phyloP scores from a whole-genome alignment of 2,329 filamentous ascomycete genomes.

The Calonectria pteridis region DNA sequence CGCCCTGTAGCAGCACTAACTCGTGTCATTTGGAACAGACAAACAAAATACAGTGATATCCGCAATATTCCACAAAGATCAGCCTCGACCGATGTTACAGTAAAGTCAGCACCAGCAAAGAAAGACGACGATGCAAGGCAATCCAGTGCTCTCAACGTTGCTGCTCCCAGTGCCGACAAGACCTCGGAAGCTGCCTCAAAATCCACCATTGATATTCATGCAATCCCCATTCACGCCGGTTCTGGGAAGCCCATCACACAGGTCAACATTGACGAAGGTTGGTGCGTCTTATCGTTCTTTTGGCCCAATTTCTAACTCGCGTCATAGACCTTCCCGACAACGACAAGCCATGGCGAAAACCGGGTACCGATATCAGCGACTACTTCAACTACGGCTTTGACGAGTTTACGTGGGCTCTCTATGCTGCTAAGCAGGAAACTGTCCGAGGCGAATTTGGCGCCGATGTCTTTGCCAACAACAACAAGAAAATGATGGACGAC shows the following conservation, averaged over 20 bases:
- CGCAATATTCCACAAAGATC: conserved; percentile 74
- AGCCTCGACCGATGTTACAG: conserved; percentile 62
- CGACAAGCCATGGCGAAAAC: conserved; percentile 95
- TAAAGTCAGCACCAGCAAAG: conserved; percentile 60
- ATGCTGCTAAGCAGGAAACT: conserved; percentile 88
- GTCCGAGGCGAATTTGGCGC: conserved; percentile 82
- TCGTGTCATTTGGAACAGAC: conserved; percentile 51
- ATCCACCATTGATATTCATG: conserved; percentile 88
- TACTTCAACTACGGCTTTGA: conserved; percentile 99
- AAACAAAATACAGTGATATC: conserved; percentile 74
- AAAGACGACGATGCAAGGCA: conserved; percentile 58
- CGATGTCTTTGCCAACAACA: conserved; percentile 70
- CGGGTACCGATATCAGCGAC: conserved; percentile 93
- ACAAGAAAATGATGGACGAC: conserved; percentile 84
- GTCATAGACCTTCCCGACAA: conserved; percentile 76
- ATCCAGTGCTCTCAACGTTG: conserved; percentile 46
- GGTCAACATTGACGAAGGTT: conserved; percentile 78
- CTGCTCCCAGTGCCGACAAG: conserved; percentile 61
- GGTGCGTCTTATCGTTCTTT: not conserved
- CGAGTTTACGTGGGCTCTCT: conserved; percentile 97
- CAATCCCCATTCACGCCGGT: conserved; percentile 81
- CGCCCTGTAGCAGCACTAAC: conserved; percentile 26
- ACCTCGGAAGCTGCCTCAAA: conserved; percentile 77
- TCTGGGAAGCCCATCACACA: conserved; percentile 86
- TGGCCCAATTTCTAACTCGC: conserved; percentile 9